Evolutionary conservation across 352 stramenopile species (phyloP).

Genomic region (Globisporangium irregulare): DNA sequence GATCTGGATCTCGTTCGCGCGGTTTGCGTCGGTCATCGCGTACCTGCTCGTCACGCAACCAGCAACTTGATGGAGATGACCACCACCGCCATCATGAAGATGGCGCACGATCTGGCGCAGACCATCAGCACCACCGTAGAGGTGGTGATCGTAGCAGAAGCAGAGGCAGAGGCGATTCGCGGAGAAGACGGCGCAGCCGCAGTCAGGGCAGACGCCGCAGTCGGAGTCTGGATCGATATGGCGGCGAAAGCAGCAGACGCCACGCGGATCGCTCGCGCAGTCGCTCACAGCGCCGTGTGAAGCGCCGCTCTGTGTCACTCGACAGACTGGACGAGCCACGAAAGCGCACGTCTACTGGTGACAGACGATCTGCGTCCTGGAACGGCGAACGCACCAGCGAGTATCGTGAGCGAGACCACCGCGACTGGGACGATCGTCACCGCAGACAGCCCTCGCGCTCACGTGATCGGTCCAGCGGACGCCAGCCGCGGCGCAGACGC

Average conservation of each 20-base stretch:
- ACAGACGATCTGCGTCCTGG: constrained; percentile 10
- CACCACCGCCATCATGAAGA: not conserved
- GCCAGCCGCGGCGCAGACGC: not conserved
- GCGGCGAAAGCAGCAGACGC: constrained; percentile 8
- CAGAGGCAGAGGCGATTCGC: not conserved
- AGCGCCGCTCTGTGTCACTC: constrained; percentile 11
- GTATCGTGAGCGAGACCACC: constrained; percentile 8
- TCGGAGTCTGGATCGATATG: constrained; percentile 10
- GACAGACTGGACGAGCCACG: constrained; percentile 1
- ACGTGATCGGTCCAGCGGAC: constrained; percentile 11
- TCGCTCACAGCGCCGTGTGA: constrained; percentile 9
- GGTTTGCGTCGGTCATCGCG: constrained; percentile 3
- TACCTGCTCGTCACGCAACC: not conserved
- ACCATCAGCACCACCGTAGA: constrained; percentile 4
- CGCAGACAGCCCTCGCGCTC: constrained; percentile 15
- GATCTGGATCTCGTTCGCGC: constrained; percentile 2
- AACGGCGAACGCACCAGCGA: not conserved
- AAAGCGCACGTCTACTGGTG: not conserved
- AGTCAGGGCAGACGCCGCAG: constrained; percentile 10
- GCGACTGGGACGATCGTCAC: constrained; percentile 1
- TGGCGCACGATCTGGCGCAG: not conserved
- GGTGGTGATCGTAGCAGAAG: constrained; percentile 8
- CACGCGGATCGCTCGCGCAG: constrained; percentile 10
- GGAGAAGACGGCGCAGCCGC: constrained; percentile 8
- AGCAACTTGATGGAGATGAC: not conserved